Evolutionary conservation across 805 yeast species (phyloP).

Genomic region (Yarrowia bubula): DNA sequence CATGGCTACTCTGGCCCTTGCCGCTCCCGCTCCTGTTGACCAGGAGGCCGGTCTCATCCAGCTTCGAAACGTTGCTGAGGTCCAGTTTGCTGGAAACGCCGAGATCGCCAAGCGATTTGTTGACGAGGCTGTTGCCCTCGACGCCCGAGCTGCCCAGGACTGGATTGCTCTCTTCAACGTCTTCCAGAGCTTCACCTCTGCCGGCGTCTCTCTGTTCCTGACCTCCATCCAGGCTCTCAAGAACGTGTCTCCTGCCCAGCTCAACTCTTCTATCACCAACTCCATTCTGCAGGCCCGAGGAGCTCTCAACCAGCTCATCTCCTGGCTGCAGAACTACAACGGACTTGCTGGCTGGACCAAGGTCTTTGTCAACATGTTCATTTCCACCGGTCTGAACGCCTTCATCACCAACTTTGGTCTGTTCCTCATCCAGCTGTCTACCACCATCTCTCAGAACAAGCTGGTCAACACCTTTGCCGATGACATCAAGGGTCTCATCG

Average conservation of each 20-base stretch:
- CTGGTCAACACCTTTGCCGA: slow-evolving; percentile 3
- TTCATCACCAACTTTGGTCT: slow-evolving; percentile 25
- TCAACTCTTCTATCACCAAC: slow-evolving; percentile 3
- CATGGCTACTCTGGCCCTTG: slow-evolving; percentile 18
- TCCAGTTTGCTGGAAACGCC: background rate
- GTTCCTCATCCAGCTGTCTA: slow-evolving; percentile 9
- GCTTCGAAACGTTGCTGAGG: slow-evolving; percentile 9
- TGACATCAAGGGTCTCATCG: slow-evolving; percentile 9
- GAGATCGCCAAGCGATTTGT: slow-evolving; percentile 18
- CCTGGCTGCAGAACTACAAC: slow-evolving; percentile 23
- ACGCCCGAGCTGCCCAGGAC: slow-evolving; percentile 25
- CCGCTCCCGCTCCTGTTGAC: slow-evolving; percentile 25
- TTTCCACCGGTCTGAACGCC: slow-evolving; percentile 11
- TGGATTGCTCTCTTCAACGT: slow-evolving; percentile 4
- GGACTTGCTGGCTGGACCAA: slow-evolving; percentile 27
- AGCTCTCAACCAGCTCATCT: slow-evolving; percentile 22
- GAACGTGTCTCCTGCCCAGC: slow-evolving; percentile 16
- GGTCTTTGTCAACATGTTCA: slow-evolving; percentile 14
- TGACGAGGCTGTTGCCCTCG: slow-evolving; percentile 4
- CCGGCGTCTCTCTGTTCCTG: slow-evolving; percentile 24
- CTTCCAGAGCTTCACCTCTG: slow-evolving; percentile 20
- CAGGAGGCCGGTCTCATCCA: slow-evolving; percentile 17
- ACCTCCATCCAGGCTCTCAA: slow-evolving; percentile 4
- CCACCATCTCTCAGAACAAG: slow-evolving; percentile 21
- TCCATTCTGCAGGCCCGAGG: background rate